These are phyloP conservation scores for Verticillium klebahnii DNA, from an alignment of 2,329 filamentous ascomycete genomes.

Conservation along the genomic window DNA sequence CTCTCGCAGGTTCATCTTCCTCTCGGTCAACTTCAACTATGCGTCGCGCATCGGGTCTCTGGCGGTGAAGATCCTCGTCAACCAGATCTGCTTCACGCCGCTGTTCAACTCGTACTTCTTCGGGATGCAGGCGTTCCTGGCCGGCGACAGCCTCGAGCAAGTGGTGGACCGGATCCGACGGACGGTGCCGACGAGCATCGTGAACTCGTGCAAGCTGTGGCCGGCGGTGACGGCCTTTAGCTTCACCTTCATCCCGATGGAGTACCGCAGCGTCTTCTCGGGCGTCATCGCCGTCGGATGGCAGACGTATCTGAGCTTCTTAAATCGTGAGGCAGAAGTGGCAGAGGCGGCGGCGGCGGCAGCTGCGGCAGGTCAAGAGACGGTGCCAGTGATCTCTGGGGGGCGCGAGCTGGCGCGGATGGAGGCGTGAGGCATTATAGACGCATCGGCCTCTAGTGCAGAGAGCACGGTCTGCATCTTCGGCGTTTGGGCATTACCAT, in stretches of 20 bases:
- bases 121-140: conserved; percentile 69
- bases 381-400: conserved; percentile 6
- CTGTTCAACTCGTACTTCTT: conserved; percentile 83
- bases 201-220: conserved; percentile 85
- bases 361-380: neutral
- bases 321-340: conserved; percentile 70
- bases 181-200: conserved; percentile 71
- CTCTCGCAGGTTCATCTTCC: conserved; percentile 64
- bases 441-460: neutral
- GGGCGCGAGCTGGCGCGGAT: conserved; percentile 3
- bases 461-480: neutral
- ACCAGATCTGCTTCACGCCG: conserved; percentile 77
- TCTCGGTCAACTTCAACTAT: conserved; percentile 82
- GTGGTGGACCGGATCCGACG: conserved; percentile 66
- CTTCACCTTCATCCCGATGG: conserved; percentile 76
- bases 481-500: neutral
- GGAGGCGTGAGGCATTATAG: conserved; percentile 2
- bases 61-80: conserved; percentile 71
- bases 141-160: conserved; percentile 60
- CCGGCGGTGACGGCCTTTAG: conserved; percentile 80
- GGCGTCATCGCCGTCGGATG: conserved; percentile 79
- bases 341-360: conserved; percentile 16
- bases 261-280: conserved; percentile 76
- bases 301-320: conserved; percentile 83
- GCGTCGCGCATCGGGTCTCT: conserved; percentile 66